These are phyloP conservation scores for Boletus rubroflammeus DNA, from an alignment of 768 basidiomycete genomes.

Conservation along the genomic window DNA sequence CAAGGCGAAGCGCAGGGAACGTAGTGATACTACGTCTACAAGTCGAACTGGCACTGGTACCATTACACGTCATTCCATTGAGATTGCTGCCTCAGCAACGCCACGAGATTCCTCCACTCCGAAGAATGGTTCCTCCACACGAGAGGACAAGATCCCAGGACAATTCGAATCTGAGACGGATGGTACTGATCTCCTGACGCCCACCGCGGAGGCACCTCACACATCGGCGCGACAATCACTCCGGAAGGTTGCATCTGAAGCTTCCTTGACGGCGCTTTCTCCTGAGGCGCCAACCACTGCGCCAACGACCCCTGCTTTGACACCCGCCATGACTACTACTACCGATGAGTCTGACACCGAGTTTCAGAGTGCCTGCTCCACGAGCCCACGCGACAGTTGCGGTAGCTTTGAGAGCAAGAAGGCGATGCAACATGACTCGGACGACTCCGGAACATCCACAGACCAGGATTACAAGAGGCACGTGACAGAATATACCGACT, in stretches of 20 bases:
- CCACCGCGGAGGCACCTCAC: conserved; percentile 31
- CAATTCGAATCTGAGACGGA: conserved; percentile 40
- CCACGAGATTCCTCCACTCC: conserved; percentile 28
- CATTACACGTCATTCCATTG: conserved; percentile 23
- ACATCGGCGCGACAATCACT: conserved; percentile 16
- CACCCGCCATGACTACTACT: conserved; percentile 34
- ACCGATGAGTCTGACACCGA: conserved; percentile 82
- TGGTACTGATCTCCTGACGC: conserved; percentile 17
- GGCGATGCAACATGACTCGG: conserved; percentile 23
- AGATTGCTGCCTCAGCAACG: conserved; percentile 24
- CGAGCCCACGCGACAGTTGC: conserved; percentile 67
- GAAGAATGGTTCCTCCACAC: conserved; percentile 24
- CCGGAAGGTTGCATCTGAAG: conserved; percentile 35
- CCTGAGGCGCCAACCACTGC: conserved; percentile 22
- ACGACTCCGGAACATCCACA: conserved; percentile 30
- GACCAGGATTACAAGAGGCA: conserved; percentile 28
- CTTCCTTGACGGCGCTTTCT: conserved; percentile 25
- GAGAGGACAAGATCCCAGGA: conserved; percentile 35
- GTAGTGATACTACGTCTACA: conserved; percentile 65
- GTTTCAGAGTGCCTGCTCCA: conserved; percentile 83
- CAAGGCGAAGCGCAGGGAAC: conserved; percentile 42
- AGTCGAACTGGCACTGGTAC: conserved; percentile 44
- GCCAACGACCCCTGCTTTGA: conserved; percentile 36
- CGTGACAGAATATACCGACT: conserved; percentile 34
- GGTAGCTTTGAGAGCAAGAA: conserved; percentile 40